Base-by-base conservation (phyloP, 78 protist species). In the Creolimax fragrantissima region DNA sequence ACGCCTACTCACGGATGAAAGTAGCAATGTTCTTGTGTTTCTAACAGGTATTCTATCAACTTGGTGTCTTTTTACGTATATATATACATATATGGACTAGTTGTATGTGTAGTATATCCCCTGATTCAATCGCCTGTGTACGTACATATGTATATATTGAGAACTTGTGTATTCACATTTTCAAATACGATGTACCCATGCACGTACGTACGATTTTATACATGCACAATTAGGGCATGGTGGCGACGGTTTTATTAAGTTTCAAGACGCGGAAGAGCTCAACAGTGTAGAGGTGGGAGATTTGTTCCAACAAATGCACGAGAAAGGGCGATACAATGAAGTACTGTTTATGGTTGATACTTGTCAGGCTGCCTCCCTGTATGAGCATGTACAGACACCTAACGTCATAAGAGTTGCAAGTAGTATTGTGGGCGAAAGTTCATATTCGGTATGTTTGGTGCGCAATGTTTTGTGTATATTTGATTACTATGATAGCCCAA, bases 161-260 rank as follows among this genome's bases (percentile, higher is more conserved):
- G n/a, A n/a, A n/a, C n/a, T n/a, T 11, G 11, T 47, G 74, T 47
- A 47, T 47, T 47, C 74, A 47, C 11, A 47, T 47, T 7, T 47
- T 7, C n/a, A n/a, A n/a, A n/a, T n/a, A n/a, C n/a, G n/a, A 47
- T 11, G 11, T 11, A 47, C 74, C 7, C 74, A 47, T 11, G 11
- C 74, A 47, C 74, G 11, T 11, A 47, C 74, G 11, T 47, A 47
- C 11, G 11, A 24, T 47, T 47, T 7, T 47, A 47, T 47, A 47
- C 74, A 47, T 47, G 11, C 74, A 47, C 11, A 47, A 66, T 66
- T 95, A 88, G 99, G 99, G 37, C 99, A 98, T 84, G 99, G 99
- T 35, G 99, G 99, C 39, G 97, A 98, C 84, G 96, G 97, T 74
- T 98, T 98, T 86, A 81, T 98, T 47, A 98, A 98, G 93, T 97